Evolutionary conservation across 345 rosid species (phyloP).

Genomic region (Eucalyptus shirleyi): DNA sequence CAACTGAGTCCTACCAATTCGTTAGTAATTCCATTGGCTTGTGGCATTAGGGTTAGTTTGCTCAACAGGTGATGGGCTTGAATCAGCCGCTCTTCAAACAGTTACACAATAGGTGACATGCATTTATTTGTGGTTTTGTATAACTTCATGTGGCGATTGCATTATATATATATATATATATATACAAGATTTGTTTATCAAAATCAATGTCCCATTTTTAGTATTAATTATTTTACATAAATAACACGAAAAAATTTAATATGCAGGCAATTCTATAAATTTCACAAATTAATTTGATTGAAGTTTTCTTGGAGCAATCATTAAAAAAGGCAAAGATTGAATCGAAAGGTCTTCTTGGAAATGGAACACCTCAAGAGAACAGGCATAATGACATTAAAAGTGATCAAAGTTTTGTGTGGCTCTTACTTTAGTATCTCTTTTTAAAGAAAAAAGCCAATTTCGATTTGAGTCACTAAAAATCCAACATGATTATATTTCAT

Average conservation of each 20-base stretch:
- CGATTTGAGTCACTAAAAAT: not conserved
- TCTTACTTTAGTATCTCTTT: not conserved
- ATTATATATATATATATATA: too few species aligned
- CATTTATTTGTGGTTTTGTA: not conserved
- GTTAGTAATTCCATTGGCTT: not conserved
- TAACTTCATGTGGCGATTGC: not conserved
- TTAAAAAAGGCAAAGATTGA: not conserved
- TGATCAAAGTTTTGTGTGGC: fast-evolving
- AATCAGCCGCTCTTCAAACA: not conserved
- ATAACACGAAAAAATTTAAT: not conserved
- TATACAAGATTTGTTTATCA: not conserved
- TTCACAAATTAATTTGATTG: not conserved
- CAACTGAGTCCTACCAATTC: not conserved
- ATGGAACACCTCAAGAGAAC: not conserved
- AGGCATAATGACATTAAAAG: not conserved
- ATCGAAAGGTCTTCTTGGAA: not conserved
- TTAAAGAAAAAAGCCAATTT: too few species aligned
- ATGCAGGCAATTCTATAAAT: not conserved
- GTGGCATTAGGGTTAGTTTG: not conserved
- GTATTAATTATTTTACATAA: not conserved
- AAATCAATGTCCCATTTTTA: not conserved
- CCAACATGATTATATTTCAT: not conserved
- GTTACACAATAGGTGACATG: not conserved
- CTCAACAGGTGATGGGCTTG: not conserved
- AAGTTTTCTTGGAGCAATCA: not conserved